phyloP scores from a whole-genome alignment of 805 yeast genomes.

The Yarrowia keelungensis region DNA sequence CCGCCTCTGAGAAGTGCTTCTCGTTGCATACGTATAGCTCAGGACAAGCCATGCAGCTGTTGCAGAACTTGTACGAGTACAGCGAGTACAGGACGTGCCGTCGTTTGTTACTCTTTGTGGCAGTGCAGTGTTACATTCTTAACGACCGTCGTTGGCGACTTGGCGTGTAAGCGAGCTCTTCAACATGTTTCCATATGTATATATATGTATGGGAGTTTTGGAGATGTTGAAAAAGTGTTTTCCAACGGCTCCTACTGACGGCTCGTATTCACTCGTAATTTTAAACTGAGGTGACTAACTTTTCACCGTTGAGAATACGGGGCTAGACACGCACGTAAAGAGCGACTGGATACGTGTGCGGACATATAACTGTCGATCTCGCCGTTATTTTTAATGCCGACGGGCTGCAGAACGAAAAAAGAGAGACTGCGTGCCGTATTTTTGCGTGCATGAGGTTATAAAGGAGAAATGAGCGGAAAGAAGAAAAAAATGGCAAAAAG shows the following conservation, averaged over 20 bases:
- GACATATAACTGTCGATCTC: neutral
- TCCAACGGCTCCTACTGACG: no score
- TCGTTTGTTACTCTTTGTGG: neutral
- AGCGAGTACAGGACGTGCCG: no score
- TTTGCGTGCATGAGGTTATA: no score
- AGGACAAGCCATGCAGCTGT: no score
- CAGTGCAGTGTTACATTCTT: conserved; percentile 8
- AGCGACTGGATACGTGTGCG: neutral
- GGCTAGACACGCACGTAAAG: neutral
- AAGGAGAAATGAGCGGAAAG: no score
- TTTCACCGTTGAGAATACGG: conserved; percentile 2
- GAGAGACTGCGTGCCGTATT: no score
- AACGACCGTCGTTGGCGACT: conserved; percentile 10
- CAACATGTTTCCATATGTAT: conserved; percentile 10
- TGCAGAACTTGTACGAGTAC: no score
- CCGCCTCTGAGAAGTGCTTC: no score
- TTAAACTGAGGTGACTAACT: no score
- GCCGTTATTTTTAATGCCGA: conserved; percentile 16
- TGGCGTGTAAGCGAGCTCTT: conserved; percentile 10
- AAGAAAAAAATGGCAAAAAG: no score
- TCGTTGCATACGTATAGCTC: no score
- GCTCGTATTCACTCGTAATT: no score
- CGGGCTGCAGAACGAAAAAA: neutral
- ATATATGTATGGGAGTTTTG: neutral
- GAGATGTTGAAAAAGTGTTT: neutral